Evolutionary conservation across 1,284 basidiomycete species (phyloP), one percentile per base, ranked within the genome.

Genomic region (Ustilago trichophora): DNA sequence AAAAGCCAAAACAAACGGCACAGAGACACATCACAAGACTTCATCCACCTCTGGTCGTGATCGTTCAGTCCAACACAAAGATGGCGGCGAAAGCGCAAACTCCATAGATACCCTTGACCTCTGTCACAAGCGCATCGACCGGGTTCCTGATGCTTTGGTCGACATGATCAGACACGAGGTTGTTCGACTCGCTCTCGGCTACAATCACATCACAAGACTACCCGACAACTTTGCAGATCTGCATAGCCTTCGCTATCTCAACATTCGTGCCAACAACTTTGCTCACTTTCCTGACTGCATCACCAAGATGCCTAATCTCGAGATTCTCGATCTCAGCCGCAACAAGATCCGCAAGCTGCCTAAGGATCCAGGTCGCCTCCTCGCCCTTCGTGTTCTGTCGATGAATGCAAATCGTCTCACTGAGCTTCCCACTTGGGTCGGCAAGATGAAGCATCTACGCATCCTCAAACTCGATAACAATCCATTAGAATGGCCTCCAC

Each of bases 311-410:
- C 88, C 90, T 6, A 89, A 90, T 4, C 85, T 98, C 62, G 94
- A 98, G 83, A 96, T 95, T 54, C 85, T 98, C 60, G 95, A 98
- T 82, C 87, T 98, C 42, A 93, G 92, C 70, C 89, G 92, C 69
- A 98, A 98, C 84, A 92, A 90, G 83, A 88, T 98, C 76, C 88
- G 87, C 75, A 84, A 86, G 42, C 83, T 98, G 31, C 95, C 95
- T 9, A 83, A 87, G 2, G 85, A 88, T 53, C 91, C 94, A 4
- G 93, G 93, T 15, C 87, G 88, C 6, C 85, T 98, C 15, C 83
- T 87, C 45, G 87, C 90, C 49, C 88, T 98, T 62, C 88, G 88
- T 63, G 92, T 70, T 13, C 88, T 98, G 47, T 93, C 90, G 24
- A 84, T 98, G 44, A 88, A 91, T 18, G 88, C 88, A 78, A 98